phyloP scores from a whole-genome alignment of 768 basidiomycete species.

The Ramaria rubella region DNA sequence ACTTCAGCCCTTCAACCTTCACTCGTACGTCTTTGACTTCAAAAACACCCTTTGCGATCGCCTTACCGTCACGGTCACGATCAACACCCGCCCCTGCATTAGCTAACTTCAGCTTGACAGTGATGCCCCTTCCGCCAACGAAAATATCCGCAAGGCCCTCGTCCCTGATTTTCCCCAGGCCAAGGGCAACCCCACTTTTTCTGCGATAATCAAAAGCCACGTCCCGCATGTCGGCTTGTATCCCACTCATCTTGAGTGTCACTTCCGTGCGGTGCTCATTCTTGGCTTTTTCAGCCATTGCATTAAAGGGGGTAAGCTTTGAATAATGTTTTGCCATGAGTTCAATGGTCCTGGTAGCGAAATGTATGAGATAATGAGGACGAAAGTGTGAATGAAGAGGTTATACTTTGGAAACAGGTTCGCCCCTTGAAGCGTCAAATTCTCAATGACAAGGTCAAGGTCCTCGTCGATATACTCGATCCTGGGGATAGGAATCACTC shows the following conservation, averaged over 20 bases:
- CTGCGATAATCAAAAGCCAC: conserved; percentile 36
- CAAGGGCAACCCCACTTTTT: too few species aligned
- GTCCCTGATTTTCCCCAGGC: conserved; percentile 33
- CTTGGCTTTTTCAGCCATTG: conserved; percentile 31
- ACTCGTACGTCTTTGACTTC: conserved; percentile 24
- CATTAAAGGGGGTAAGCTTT: too few species aligned
- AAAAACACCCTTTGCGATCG: conserved; percentile 17
- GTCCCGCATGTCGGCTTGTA: conserved; percentile 41
- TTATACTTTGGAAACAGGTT: conserved; percentile 33
- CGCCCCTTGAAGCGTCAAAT: conserved; percentile 35
- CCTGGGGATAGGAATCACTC: conserved; percentile 36
- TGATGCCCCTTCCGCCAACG: conserved; percentile 38
- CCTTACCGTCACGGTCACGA: too few species aligned
- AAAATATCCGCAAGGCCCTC: conserved; percentile 35
- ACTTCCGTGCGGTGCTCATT: conserved; percentile 34
- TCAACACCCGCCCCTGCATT: neutral
- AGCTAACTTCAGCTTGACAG: conserved; percentile 19
- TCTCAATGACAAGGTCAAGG: conserved; percentile 44
- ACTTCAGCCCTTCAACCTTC: conserved; percentile 38
- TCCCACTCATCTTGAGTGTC: conserved; percentile 32
- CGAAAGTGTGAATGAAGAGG: neutral
- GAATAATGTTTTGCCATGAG: conserved; percentile 33
- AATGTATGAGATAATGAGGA: neutral
- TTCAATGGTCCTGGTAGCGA: conserved; percentile 4
- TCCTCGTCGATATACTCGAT: conserved; percentile 41